Evolutionary conservation across 331 rosid genomes (phyloP).

Genomic region (Stylosanthes scabra): DNA sequence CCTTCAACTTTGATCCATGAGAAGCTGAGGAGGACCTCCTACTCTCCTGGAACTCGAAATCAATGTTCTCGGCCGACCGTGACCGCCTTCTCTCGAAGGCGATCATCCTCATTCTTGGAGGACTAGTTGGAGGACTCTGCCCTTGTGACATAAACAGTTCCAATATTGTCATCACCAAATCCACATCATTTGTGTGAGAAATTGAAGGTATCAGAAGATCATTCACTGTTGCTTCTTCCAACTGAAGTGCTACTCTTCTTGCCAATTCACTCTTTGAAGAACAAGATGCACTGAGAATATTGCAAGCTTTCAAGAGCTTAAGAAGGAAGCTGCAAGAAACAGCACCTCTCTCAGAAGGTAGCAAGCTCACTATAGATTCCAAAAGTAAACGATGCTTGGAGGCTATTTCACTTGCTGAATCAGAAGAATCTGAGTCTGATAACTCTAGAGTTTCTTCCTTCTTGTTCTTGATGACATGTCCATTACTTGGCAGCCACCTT

Average conservation of each 20-base stretch:
- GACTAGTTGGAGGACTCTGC: slow-evolving; percentile 48
- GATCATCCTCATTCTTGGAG: slow-evolving; percentile 36
- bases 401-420: background rate
- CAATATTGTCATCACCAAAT: slow-evolving; percentile 40
- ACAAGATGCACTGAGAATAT: slow-evolving; percentile 32
- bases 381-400: slow-evolving; percentile 32
- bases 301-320: slow-evolving; percentile 36
- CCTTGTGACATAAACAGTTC: slow-evolving; percentile 41
- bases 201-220: slow-evolving; percentile 42
- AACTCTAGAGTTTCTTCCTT: background rate
- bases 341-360: slow-evolving; percentile 41
- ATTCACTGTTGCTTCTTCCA: slow-evolving; percentile 45
- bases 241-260: slow-evolving; percentile 42
- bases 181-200: slow-evolving; percentile 34
- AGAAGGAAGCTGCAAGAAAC: slow-evolving; percentile 47
- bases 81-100: slow-evolving; percentile 37
- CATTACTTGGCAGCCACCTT: background rate
- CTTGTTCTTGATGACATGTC: slow-evolving; percentile 4
- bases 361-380: slow-evolving; percentile 44
- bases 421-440: slow-evolving; percentile 31
- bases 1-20: slow-evolving; percentile 59
- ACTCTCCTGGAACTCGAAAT: slow-evolving; percentile 42
- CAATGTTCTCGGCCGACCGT: slow-evolving; percentile 40
- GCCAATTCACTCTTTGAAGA: slow-evolving; percentile 41
- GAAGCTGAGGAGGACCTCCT: slow-evolving; percentile 43